These are phyloP conservation scores for Vachellia pachyceras DNA, from an alignment of 306 rosid species.

Conservation along the genomic window DNA sequence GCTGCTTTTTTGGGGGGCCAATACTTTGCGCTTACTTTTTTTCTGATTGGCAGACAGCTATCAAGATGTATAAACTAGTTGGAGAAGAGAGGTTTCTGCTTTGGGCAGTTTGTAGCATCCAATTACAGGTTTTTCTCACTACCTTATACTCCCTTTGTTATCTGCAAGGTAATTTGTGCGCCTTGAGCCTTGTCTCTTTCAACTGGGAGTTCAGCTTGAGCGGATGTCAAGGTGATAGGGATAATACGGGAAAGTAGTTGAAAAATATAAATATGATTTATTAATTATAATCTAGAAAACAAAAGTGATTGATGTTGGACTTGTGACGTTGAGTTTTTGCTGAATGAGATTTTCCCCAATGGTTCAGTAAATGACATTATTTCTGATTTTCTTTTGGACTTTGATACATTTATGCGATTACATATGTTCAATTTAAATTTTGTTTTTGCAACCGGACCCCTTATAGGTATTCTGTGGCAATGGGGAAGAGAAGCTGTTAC, in stretches of 20 bases:
- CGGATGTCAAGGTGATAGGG: slow-evolving; percentile 22
- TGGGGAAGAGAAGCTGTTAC: slow-evolving; percentile 84
- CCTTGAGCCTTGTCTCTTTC: slow-evolving; percentile 17
- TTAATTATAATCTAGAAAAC: background rate
- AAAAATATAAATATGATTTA: slow-evolving; percentile 6
- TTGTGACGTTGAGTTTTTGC: slow-evolving; percentile 7
- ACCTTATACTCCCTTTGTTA: slow-evolving; percentile 15
- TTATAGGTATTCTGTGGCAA: slow-evolving; percentile 77
- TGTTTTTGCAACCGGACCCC: slow-evolving; percentile 40
- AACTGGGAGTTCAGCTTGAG: background rate
- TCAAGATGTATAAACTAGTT: slow-evolving; percentile 93
- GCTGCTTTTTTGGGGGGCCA: background rate
- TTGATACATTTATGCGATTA: slow-evolving; percentile 11
- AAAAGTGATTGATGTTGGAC: background rate
- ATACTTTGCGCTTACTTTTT: background rate
- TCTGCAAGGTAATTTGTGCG: slow-evolving; percentile 10
- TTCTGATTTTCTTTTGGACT: slow-evolving; percentile 18
- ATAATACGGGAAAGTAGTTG: slow-evolving; percentile 18
- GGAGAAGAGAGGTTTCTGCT: slow-evolving; percentile 95
- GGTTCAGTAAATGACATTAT: slow-evolving; percentile 21
- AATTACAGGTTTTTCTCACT: slow-evolving; percentile 78
- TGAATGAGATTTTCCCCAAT: slow-evolving; percentile 7
- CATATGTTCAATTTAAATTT: slow-evolving; percentile 30
- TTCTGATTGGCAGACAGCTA: slow-evolving; percentile 82
- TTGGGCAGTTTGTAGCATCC: slow-evolving; percentile 99